Percentiles rank a stretch among this genome's conserved stretches.
phyloP scores from a whole-genome alignment of 1,284 basidiomycete genomes.

The Garcileccinum viscosum region DNA sequence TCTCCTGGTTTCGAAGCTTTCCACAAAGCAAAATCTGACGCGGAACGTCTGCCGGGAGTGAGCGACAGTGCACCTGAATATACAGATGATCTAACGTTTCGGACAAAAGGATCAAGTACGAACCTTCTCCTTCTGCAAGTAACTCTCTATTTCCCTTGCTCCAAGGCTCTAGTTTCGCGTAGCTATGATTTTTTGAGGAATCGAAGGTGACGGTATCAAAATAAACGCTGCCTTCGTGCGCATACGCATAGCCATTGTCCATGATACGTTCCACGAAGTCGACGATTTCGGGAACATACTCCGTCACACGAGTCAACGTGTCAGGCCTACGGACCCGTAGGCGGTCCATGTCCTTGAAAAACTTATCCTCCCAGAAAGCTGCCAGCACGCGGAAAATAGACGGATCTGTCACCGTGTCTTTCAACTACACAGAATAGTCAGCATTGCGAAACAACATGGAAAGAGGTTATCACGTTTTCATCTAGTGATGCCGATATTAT shows the following conservation, averaged over 20 bases:
- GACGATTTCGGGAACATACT: slow-evolving; percentile 96
- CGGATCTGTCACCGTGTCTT: slow-evolving; percentile 85
- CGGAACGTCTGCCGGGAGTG: slow-evolving; percentile 64
- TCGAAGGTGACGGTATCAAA: slow-evolving; percentile 95
- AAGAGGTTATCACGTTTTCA: slow-evolving; percentile 60
- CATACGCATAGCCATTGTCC: slow-evolving; percentile 91
- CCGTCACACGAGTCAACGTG: slow-evolving; percentile 93
- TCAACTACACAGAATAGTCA: slow-evolving; percentile 56
- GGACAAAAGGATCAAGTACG: slow-evolving; percentile 8
- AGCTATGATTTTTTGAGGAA: slow-evolving; percentile 72
- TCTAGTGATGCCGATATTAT: slow-evolving; percentile 79
- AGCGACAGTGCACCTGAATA: slow-evolving; percentile 66
- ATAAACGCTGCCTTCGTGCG: slow-evolving; percentile 88
- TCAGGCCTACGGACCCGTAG: slow-evolving; percentile 89
- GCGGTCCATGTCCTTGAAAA: slow-evolving; percentile 92
- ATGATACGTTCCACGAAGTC: slow-evolving; percentile 88
- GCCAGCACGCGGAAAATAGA: slow-evolving; percentile 86
- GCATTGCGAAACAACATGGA: background rate
- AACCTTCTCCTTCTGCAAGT: slow-evolving; percentile 93
- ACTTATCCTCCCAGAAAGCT: slow-evolving; percentile 89
- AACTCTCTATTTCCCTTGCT: slow-evolving; percentile 92
- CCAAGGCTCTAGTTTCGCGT: slow-evolving; percentile 97
- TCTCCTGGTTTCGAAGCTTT: slow-evolving; percentile 98
- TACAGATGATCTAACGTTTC: slow-evolving; percentile 5
- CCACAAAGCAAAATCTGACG: slow-evolving; percentile 97